phyloP scores from a whole-genome alignment of 129 eudicot species.

The Artemisia annua region DNA sequence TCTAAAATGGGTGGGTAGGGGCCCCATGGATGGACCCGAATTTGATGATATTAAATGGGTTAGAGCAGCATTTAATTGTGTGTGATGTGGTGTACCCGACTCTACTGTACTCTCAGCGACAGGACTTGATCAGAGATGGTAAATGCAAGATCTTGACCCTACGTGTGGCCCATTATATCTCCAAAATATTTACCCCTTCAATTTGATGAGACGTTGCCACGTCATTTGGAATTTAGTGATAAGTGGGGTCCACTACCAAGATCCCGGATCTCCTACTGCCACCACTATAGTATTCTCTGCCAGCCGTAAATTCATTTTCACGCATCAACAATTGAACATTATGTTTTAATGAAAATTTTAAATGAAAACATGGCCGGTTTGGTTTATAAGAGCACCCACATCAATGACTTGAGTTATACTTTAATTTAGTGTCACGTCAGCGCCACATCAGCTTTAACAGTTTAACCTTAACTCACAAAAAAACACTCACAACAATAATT shows the following conservation, averaged over 20 bases:
- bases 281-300: conserved; percentile 27
- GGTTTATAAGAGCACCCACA: too few species aligned
- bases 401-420: too few species aligned
- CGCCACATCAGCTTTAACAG: too few species aligned
- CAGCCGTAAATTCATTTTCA: conserved; percentile 31
- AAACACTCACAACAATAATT: too few species aligned
- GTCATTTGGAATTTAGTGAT: conserved; percentile 37
- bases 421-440: too few species aligned
- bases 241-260: conserved; percentile 27
- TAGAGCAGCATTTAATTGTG: conserved; percentile 29
- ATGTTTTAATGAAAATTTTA: too few species aligned
- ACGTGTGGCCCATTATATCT: conserved; percentile 12
- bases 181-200: not conserved
- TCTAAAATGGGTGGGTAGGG: conserved; percentile 10
- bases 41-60: conserved; percentile 20
- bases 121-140: conserved; percentile 28
- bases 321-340: not conserved
- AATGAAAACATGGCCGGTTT: too few species aligned
- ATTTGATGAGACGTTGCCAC: conserved; percentile 29
- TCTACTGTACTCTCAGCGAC: conserved; percentile 33
- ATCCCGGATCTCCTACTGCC: conserved; percentile 42
- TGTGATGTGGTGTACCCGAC: conserved; percentile 35
- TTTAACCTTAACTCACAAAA: too few species aligned
- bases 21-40: conserved; percentile 14
- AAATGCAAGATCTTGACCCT: conserved; percentile 45